Percentiles rank a stretch among this genome's conserved stretches.
phyloP scores from a whole-genome alignment of 176 grass and related monocot species.

The Olyra latifolia region DNA sequence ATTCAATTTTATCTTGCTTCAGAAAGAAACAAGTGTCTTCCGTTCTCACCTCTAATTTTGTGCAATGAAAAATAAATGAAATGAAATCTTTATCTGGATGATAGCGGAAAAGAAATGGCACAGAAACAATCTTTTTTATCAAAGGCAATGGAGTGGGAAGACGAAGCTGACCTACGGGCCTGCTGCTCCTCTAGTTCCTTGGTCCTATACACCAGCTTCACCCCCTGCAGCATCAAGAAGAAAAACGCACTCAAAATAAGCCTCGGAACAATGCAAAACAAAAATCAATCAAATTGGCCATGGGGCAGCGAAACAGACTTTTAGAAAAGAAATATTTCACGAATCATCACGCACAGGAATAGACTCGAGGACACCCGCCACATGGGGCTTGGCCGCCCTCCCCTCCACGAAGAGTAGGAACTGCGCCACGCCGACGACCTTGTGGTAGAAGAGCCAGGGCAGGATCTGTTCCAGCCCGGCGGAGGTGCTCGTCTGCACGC shows the following conservation, averaged over 20 bases:
- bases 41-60: neutral
- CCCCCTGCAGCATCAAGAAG: slow-evolving; percentile 54
- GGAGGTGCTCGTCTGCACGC: slow-evolving; percentile 84
- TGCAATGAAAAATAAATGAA: neutral
- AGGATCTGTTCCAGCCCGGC: slow-evolving; percentile 90
- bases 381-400: slow-evolving; percentile 73
- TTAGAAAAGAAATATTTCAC: neutral
- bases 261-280: neutral
- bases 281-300: neutral
- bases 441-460: slow-evolving; percentile 96
- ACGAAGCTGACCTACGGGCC: slow-evolving; percentile 59
- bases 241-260: neutral
- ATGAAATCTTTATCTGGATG: neutral
- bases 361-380: slow-evolving; percentile 77
- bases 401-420: slow-evolving; percentile 96
- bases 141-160: neutral
- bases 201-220: slow-evolving; percentile 90
- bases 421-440: slow-evolving; percentile 74
- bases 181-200: slow-evolving; percentile 83
- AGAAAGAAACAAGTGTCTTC: neutral
- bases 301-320: neutral
- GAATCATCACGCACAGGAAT: slow-evolving; percentile 57
- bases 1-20: neutral
- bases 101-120: neutral
- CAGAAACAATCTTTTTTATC: neutral